phyloP scores from a whole-genome alignment of 2,329 filamentous ascomycete species.

The Fusarium graminum region DNA sequence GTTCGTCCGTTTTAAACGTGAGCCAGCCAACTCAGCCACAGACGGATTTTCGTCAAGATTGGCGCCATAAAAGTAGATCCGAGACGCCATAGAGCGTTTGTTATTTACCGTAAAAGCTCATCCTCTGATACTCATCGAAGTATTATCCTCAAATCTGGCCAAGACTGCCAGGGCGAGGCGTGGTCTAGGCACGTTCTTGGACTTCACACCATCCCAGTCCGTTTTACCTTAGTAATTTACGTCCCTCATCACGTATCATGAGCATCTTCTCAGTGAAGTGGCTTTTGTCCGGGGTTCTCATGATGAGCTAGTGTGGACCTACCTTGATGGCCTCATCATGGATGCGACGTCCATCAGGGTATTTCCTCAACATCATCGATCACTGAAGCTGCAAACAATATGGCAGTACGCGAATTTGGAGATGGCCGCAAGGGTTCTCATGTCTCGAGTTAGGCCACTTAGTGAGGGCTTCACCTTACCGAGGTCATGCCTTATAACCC shows the following conservation, averaged over 20 bases:
- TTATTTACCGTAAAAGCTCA: background rate
- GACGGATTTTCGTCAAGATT: background rate
- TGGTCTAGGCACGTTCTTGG: background rate
- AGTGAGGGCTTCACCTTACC: background rate
- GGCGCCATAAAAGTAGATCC: background rate
- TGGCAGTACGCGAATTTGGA: too few species aligned
- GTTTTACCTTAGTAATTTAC: rapidly evolving
- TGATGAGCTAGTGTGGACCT: conserved; percentile 31
- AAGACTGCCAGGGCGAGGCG: background rate
- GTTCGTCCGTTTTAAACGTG: background rate
- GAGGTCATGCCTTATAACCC: conserved; percentile 9
- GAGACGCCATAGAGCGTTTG: background rate
- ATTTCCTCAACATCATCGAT: conserved; percentile 4
- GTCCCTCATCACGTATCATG: conserved; percentile 4
- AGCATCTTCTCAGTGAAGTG: background rate
- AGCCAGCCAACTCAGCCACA: background rate
- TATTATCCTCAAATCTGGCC: background rate
- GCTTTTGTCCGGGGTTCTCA: conserved; percentile 1
- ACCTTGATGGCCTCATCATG: conserved; percentile 45
- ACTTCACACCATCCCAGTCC: background rate
- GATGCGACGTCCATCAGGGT: conserved; percentile 44
- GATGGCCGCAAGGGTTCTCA: conserved; percentile 34
- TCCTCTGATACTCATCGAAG: background rate
- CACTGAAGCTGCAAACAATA: background rate
- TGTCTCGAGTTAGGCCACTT: rapidly evolving